Conservation (phyloP, 768 basidiomycete species). For the Mycena venus region DNA sequence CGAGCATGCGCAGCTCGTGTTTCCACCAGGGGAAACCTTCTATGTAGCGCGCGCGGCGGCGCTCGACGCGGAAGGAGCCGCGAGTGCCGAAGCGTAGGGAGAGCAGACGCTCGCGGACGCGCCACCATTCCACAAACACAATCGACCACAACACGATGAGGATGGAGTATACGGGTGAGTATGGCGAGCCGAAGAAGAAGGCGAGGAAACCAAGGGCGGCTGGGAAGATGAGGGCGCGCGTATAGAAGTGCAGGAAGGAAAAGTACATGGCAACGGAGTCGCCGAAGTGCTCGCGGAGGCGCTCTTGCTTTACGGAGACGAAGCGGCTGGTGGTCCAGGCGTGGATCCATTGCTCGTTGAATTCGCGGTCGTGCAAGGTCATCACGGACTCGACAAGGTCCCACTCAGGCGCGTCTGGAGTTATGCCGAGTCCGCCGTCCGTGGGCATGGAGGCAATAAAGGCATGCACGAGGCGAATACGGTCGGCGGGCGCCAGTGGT, state of each 20-base stretch:
- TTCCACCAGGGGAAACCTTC: conserved; percentile 79
- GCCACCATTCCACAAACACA: conserved; percentile 93
- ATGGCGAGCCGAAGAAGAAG: conserved; percentile 79
- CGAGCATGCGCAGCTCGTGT: conserved; percentile 75
- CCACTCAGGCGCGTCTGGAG: conserved; percentile 80
- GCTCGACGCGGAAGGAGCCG: conserved; percentile 83
- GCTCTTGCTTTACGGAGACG: conserved; percentile 73
- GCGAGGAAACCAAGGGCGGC: conserved; percentile 77
- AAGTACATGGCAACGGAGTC: conserved; percentile 91
- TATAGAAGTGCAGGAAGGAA: conserved; percentile 88
- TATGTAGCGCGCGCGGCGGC: conserved; percentile 71
- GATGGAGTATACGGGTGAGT: conserved; percentile 82
- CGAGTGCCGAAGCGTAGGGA: conserved; percentile 86
- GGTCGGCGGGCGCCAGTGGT: conserved; percentile 76
- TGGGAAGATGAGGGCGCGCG: conserved; percentile 82
- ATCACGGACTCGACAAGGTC: conserved; percentile 85
- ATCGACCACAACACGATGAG: conserved; percentile 88
- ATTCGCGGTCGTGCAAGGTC: conserved; percentile 85
- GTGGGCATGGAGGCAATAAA: conserved; percentile 76
- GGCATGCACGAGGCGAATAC: conserved; percentile 82
- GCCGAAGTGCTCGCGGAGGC: conserved; percentile 87
- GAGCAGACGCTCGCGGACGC: conserved; percentile 86
- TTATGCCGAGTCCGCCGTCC: conserved; percentile 91
- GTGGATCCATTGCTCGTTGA: conserved; percentile 85
- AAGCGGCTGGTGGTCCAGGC: conserved; percentile 79